Conservation (phyloP, 1,139 yeast species). For the Pichia sp. region DNA sequence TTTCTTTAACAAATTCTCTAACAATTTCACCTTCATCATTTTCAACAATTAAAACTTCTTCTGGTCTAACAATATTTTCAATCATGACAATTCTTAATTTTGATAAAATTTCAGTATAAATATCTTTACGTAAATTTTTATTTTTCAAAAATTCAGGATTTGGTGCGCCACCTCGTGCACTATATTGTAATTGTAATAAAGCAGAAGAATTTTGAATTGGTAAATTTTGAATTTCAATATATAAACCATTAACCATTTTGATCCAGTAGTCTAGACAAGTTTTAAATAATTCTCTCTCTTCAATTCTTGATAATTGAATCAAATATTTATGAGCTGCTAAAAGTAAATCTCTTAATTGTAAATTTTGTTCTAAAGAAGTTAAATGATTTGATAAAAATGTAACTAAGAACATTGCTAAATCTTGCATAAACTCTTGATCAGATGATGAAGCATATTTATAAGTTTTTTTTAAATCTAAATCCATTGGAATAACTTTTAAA, state of each 20-base stretch:
- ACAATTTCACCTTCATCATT: slow-evolving; percentile 99
- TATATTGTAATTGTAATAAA: slow-evolving; percentile 62
- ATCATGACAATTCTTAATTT: slow-evolving; percentile 84
- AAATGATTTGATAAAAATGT: slow-evolving; percentile 80
- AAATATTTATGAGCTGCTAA: slow-evolving; percentile 73
- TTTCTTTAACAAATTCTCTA: slow-evolving; percentile 92
- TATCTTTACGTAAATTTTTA: slow-evolving; percentile 81
- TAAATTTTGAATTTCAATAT: slow-evolving; percentile 75
- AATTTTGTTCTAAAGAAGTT: slow-evolving; percentile 61
- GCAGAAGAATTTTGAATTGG: slow-evolving; percentile 72
- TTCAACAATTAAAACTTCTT: slow-evolving; percentile 92
- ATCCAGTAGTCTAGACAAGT: slow-evolving; percentile 95
- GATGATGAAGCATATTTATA: slow-evolving; percentile 71
- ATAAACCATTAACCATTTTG: slow-evolving; percentile 70
- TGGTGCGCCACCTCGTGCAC: slow-evolving; percentile 72
- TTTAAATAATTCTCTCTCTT: slow-evolving; percentile 92
- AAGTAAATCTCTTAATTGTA: slow-evolving; percentile 47
- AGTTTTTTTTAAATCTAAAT: slow-evolving; percentile 64
- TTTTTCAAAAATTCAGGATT: slow-evolving; percentile 73
- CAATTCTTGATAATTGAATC: slow-evolving; percentile 80
- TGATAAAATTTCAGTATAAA: slow-evolving; percentile 67
- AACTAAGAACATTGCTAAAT: slow-evolving; percentile 87
- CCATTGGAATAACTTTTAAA: slow-evolving; percentile 63
- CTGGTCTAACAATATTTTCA: slow-evolving; percentile 97
- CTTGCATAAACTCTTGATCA: slow-evolving; percentile 93